Conservation (phyloP, 164 flowering plant species). For the Stephania yunnanensis region DNA sequence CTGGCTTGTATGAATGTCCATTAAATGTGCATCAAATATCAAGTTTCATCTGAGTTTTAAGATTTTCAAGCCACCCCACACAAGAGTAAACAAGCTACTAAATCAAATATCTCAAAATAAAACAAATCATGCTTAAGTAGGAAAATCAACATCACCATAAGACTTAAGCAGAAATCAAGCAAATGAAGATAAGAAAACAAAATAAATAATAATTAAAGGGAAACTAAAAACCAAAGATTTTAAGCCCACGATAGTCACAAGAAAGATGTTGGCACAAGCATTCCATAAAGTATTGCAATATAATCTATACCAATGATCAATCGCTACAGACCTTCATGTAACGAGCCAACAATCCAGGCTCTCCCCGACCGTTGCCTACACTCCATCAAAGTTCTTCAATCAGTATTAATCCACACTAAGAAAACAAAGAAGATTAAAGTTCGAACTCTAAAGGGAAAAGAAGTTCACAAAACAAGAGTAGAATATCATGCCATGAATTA, state of each 20-base stretch:
- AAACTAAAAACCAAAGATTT: background rate
- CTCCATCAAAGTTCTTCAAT: conserved; percentile 15
- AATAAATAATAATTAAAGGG: background rate
- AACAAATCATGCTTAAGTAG: background rate
- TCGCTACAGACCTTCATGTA: conserved; percentile 72
- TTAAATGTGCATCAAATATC: no score
- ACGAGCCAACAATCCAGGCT: conserved; percentile 69
- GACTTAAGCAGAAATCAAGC: background rate
- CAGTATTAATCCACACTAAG: conserved; percentile 12
- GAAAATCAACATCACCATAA: background rate
- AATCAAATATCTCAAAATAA: background rate
- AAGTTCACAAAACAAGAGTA: background rate
- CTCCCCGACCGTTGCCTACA: conserved; percentile 52
- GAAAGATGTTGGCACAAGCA: background rate
- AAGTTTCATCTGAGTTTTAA: no score
- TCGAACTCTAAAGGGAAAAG: background rate
- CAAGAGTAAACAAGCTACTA: no score
- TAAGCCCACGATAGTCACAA: no score
- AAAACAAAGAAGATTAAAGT: conserved; percentile 4
- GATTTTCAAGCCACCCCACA: no score
- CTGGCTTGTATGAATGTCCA: no score
- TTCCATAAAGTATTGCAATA: background rate
- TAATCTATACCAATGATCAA: background rate
- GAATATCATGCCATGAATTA: background rate
- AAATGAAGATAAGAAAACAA: background rate